Conservation (phyloP, 257 asterid species). For the Ilex asprella region DNA sequence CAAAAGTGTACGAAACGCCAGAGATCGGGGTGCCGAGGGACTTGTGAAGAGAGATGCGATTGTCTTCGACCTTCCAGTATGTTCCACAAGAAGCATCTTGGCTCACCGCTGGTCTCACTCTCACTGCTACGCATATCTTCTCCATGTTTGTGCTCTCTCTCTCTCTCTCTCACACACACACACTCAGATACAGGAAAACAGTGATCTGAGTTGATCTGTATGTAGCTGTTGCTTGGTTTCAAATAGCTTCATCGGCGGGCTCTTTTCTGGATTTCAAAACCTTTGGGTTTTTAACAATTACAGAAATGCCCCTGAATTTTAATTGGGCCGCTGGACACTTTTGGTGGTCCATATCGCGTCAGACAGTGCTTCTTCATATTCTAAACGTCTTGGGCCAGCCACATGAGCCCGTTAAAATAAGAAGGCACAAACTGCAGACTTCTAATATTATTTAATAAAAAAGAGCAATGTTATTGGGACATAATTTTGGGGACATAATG, state of each 20-base stretch:
- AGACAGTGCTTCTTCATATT: too few species aligned
- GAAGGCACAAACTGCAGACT: too few species aligned
- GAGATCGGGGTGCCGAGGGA: conserved; percentile 70
- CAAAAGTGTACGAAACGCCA: conserved; percentile 78
- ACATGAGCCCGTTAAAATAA: too few species aligned
- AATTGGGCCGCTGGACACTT: not conserved
- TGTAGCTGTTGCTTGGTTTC: not conserved
- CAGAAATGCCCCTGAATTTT: too few species aligned
- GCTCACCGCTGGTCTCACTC: conserved; percentile 69
- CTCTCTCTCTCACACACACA: conserved; percentile 8
- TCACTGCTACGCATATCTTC: conserved; percentile 89
- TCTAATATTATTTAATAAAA: too few species aligned
- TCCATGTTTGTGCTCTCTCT: conserved; percentile 43
- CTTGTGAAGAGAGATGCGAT: conserved; percentile 76
- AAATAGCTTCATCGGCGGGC: not conserved
- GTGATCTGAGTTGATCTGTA: conserved; percentile 8
- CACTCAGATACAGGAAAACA: not conserved
- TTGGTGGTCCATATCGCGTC: not conserved
- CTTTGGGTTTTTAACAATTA: not conserved
- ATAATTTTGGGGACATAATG: too few species aligned
- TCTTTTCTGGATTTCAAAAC: not conserved
- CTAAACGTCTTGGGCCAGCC: too few species aligned
- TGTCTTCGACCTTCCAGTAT: conserved; percentile 72
- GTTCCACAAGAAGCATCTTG: conserved; percentile 41
- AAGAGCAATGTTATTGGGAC: too few species aligned